Percentiles rank a stretch among this genome's conserved stretches.
Conservation (phyloP, 2,329 filamentous ascomycete species). For the Colletotrichum sp. region DNA sequence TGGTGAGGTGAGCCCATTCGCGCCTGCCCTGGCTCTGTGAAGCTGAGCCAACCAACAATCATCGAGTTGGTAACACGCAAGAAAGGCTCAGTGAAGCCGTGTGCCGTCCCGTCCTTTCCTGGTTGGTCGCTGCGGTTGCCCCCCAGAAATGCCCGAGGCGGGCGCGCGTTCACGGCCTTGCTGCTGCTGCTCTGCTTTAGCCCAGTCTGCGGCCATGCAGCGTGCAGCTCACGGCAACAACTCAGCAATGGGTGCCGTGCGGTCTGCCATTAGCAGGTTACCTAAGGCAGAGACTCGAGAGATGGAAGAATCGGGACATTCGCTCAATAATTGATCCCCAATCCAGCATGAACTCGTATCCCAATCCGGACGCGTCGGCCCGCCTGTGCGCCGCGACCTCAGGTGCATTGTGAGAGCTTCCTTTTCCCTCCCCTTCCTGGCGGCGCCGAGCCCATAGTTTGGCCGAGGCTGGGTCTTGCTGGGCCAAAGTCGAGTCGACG, state of each 20-base stretch:
- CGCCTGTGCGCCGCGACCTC: neutral
- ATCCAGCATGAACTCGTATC: neutral
- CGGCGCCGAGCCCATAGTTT: neutral
- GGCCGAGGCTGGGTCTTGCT: neutral
- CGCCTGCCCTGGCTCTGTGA: neutral
- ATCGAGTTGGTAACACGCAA: neutral
- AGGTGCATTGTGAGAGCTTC: neutral
- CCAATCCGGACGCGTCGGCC: neutral
- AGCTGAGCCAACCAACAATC: neutral
- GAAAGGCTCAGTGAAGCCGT: neutral
- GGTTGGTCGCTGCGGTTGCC: neutral
- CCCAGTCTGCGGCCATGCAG: neutral
- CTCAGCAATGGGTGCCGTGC: neutral
- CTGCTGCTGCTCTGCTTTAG: neutral
- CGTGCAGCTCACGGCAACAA: neutral
- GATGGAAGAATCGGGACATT: neutral
- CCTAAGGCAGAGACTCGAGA: neutral
- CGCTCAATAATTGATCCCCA: neutral
- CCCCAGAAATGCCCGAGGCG: constrained; percentile 12
- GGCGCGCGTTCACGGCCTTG: neutral
- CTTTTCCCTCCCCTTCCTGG: neutral
- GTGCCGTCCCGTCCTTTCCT: neutral
- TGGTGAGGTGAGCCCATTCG: neutral
- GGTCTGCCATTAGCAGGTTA: neutral
- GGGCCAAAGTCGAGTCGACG: neutral